phyloP scores from a whole-genome alignment of 768 basidiomycete species.

The Tricholoma furcatifolium region DNA sequence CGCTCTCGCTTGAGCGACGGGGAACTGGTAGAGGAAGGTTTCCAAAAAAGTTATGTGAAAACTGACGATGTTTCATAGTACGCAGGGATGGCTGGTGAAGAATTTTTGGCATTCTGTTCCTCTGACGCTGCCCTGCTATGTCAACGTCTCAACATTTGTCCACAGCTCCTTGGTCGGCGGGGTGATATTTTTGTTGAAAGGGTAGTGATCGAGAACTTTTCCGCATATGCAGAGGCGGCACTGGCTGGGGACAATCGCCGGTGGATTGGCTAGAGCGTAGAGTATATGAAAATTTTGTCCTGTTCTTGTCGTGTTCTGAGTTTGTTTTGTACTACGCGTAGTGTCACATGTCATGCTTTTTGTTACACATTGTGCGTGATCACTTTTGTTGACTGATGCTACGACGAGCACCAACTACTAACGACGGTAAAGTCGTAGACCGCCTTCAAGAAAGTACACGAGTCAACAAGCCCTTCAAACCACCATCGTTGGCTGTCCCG shows the following conservation, averaged over 20 bases:
- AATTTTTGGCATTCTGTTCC: conserved; percentile 59
- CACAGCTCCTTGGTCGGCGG: conserved; percentile 40
- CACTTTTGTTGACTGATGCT: conserved; percentile 46
- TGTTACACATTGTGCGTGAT: conserved; percentile 16
- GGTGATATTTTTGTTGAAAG: conserved; percentile 50
- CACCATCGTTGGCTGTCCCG: conserved; percentile 49
- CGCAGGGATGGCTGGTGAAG: conserved; percentile 48
- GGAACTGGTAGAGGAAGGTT: conserved; percentile 45
- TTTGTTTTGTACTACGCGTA: conserved; percentile 11
- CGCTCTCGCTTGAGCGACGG: conserved; percentile 46
- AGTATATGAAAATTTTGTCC: neutral
- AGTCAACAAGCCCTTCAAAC: conserved; percentile 79
- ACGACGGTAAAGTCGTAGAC: conserved; percentile 67
- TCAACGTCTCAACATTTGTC: conserved; percentile 50
- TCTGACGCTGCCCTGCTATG: conserved; percentile 45
- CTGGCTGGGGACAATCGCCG: conserved; percentile 38
- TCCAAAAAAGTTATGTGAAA: neutral
- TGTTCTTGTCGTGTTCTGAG: no score
- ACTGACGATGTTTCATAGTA: conserved; percentile 39
- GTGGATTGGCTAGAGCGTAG: conserved; percentile 23
- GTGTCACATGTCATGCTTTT: conserved; percentile 17
- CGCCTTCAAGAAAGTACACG: conserved; percentile 70
- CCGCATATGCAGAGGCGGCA: conserved; percentile 57
- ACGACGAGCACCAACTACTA: conserved; percentile 63
- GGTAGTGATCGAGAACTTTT: conserved; percentile 57